Evolutionary conservation across 2,329 filamentous ascomycete species (phyloP).

Genomic region (Talaromyces sp.): DNA sequence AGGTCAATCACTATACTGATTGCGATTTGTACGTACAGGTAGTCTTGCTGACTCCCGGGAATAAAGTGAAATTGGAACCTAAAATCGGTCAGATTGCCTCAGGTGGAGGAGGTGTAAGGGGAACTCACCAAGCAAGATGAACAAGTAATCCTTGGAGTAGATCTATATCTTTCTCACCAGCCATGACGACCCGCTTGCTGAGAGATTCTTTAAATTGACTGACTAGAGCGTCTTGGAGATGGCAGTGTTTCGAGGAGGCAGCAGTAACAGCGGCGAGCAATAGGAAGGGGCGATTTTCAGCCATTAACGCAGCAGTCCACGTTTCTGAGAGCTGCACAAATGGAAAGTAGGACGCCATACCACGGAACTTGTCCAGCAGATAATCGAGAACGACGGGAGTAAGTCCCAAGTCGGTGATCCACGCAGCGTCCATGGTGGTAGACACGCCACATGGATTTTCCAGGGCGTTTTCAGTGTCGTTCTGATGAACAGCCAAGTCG

Average conservation of each 20-base stretch:
- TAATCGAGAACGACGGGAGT: constrained; percentile 11
- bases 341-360: constrained; percentile 20
- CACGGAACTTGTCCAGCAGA: constrained; percentile 19
- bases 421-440: not conserved
- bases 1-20: constrained; percentile 23
- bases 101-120: too few relatives aligned
- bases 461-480: not conserved
- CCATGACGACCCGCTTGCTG: constrained; percentile 17
- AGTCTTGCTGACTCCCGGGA: constrained; percentile 22
- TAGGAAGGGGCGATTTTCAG: constrained; percentile 20
- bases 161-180: constrained; percentile 25
- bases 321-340: constrained; percentile 17
- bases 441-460: not conserved
- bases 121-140: constrained; percentile 24
- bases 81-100: constrained; percentile 10
- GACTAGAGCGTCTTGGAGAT: constrained; percentile 16
- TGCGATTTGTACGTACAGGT: constrained; percentile 22
- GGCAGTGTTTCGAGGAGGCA: constrained; percentile 19
- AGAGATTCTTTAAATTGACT: constrained; percentile 16
- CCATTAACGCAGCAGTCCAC: constrained; percentile 20
- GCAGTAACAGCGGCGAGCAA: constrained; percentile 19
- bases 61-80: constrained; percentile 22
- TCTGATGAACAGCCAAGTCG: not conserved
- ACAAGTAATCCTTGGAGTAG: constrained; percentile 28
- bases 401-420: not conserved